Conservation (phyloP, 306 rosid genomes). For the Trifolium pratense region DNA sequence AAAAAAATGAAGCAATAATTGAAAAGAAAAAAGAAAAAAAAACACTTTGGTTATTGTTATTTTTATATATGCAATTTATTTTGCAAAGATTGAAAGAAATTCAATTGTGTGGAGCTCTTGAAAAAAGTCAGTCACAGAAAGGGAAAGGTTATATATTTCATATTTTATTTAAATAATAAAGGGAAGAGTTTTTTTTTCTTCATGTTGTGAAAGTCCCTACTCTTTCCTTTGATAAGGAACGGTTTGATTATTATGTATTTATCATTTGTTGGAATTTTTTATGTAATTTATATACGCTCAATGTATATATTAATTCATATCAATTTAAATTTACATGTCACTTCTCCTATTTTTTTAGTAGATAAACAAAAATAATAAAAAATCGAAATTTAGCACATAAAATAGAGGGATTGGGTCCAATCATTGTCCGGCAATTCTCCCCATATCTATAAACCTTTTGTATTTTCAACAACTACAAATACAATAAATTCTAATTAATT, state of each 20-base stretch:
- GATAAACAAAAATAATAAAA: no score
- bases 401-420: no score
- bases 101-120: constrained; percentile 1
- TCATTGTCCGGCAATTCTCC: no score
- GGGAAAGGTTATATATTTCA: background rate
- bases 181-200: constrained; percentile 6
- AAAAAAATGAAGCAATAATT: background rate
- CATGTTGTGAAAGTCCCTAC: constrained; percentile 6
- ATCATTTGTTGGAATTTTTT: background rate
- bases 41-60: background rate
- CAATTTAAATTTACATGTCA: background rate
- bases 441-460: no score
- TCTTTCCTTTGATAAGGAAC: background rate
- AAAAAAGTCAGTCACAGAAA: background rate
- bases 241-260: background rate
- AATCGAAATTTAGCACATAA: no score
- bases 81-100: background rate
- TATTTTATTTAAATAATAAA: background rate
- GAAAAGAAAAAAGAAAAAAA: background rate
- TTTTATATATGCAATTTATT: background rate
- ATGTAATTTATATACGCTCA: background rate
- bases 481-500: no score
- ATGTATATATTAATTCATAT: background rate
- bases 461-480: no score
- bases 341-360: no score